Evolutionary conservation across 2,329 filamentous ascomycete species (phyloP).

Genomic region (Trichoderma polysporum): DNA sequence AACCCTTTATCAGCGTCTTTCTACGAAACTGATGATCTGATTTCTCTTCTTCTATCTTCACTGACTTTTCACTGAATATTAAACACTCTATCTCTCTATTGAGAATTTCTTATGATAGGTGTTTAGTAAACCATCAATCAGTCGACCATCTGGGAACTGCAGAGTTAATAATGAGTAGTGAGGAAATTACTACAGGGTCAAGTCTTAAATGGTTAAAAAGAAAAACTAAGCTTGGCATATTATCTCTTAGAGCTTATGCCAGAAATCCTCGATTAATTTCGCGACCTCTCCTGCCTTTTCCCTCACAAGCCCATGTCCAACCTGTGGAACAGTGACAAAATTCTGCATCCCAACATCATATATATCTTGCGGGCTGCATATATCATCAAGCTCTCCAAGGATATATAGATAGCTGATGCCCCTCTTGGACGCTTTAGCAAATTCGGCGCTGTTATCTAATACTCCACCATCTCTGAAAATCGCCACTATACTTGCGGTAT

Average conservation of each 20-base stretch:
- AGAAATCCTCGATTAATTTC: not conserved
- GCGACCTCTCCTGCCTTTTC: not conserved
- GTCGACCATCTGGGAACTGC: too few relatives aligned
- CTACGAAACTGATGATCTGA: too few relatives aligned
- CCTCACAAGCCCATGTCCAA: slow-evolving; percentile 1
- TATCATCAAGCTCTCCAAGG: slow-evolving; percentile 1
- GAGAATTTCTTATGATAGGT: too few relatives aligned
- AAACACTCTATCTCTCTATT: too few relatives aligned
- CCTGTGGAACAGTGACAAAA: not conserved
- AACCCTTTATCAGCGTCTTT: too few relatives aligned
- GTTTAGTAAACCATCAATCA: too few relatives aligned
- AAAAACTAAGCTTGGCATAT: not conserved
- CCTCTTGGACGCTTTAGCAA: not conserved
- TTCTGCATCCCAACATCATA: not conserved
- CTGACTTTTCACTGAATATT: too few relatives aligned
- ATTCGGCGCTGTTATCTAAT: not conserved
- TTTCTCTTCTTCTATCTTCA: too few relatives aligned
- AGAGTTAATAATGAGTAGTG: too few relatives aligned
- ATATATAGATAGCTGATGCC: not conserved
- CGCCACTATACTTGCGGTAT: not conserved
- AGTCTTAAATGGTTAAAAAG: too few relatives aligned
- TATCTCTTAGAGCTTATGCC: not conserved
- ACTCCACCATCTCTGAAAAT: slow-evolving; percentile 7
- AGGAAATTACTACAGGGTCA: too few relatives aligned
- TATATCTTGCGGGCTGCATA: not conserved